These are phyloP conservation scores for Tolypocladium capitatum DNA, from an alignment of 2,329 filamentous ascomycete genomes.

Conservation along the genomic window DNA sequence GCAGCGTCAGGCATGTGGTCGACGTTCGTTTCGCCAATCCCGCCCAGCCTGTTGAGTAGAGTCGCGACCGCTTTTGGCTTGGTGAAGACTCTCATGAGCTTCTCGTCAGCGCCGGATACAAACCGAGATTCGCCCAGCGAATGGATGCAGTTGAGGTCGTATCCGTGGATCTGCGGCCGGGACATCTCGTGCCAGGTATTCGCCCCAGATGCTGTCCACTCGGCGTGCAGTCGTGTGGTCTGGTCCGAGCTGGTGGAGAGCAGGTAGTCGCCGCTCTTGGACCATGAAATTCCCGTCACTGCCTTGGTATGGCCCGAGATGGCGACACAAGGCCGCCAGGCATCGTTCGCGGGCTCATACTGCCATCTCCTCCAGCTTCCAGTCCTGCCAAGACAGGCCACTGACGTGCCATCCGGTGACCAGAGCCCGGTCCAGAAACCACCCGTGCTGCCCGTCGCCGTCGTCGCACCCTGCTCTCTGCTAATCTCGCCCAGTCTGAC, in stretches of 20 bases:
- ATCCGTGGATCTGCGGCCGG: constrained; percentile 91
- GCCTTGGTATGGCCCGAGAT: constrained; percentile 74
- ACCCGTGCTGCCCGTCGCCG: constrained; percentile 87
- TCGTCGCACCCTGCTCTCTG: constrained; percentile 87
- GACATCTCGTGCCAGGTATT: constrained; percentile 90
- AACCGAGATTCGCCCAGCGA: constrained; percentile 62
- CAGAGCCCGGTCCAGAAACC: constrained; percentile 95
- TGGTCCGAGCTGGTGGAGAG: constrained; percentile 86
- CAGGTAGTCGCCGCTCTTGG: constrained; percentile 67
- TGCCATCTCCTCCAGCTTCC: constrained; percentile 89
- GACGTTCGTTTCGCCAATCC: constrained; percentile 30
- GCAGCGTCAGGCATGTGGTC: constrained; percentile 66
- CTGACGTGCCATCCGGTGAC: constrained; percentile 62
- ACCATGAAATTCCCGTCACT: constrained; percentile 75
- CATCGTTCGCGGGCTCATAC: constrained; percentile 43
- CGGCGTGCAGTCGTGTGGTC: constrained; percentile 75
- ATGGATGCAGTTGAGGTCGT: constrained; percentile 91
- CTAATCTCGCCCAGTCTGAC: constrained; percentile 87
- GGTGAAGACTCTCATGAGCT: constrained; percentile 90
- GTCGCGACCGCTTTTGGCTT: constrained; percentile 73
- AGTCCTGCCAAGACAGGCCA: constrained; percentile 76
- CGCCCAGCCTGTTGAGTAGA: constrained; percentile 56
- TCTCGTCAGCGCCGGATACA: constrained; percentile 92
- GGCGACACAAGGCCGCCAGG: constrained; percentile 66
- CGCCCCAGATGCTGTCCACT: constrained; percentile 46